A percentile compares a stretch with the other conserved stretches of the same genome.
phyloP scores from a whole-genome alignment of 805 yeast genomes.

The Sporopachydermia lactativora region DNA sequence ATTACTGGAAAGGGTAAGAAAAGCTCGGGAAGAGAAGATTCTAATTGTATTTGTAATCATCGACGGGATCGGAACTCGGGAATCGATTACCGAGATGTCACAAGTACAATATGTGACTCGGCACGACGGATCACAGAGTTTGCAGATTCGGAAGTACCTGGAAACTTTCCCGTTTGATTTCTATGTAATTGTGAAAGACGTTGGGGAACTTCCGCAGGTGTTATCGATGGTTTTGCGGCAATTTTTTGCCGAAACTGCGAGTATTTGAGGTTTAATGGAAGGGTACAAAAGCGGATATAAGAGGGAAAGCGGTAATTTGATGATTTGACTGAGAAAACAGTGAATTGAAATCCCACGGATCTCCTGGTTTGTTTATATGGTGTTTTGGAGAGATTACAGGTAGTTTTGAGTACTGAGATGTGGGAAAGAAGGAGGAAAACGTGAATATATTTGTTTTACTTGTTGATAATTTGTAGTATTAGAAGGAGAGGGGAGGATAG shows the following conservation, averaged over 20 bases:
- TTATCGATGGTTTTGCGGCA: constrained; percentile 80
- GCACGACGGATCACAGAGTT: constrained; percentile 54
- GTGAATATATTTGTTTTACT: too few relatives aligned
- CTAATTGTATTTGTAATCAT: constrained; percentile 92
- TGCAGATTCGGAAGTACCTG: constrained; percentile 72
- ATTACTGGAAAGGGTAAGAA: constrained; percentile 70
- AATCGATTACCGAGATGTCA: constrained; percentile 86
- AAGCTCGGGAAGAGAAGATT: constrained; percentile 81
- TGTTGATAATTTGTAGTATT: too few relatives aligned
- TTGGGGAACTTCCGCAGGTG: constrained; percentile 85
- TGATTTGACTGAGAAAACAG: too few relatives aligned
- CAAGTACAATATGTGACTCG: constrained; percentile 69
- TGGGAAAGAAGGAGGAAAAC: too few relatives aligned
- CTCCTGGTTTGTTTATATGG: too few relatives aligned
- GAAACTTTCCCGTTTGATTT: constrained; percentile 95
- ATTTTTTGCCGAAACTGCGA: constrained; percentile 65
- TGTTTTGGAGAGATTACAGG: too few relatives aligned
- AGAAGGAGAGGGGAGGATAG: too few relatives aligned
- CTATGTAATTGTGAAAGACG: constrained; percentile 84
- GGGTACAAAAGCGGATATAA: too few relatives aligned
- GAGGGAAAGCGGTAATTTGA: too few relatives aligned
- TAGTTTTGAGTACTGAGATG: too few relatives aligned
- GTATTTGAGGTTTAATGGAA: constrained; percentile 3
- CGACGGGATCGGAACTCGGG: constrained; percentile 61
- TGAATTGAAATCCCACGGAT: too few relatives aligned